Percentiles rank a stretch among this genome's conserved stretches.
These are phyloP conservation scores for Schizothecium vesticola DNA, from an alignment of 495 filamentous ascomycete species.

Conservation along the genomic window DNA sequence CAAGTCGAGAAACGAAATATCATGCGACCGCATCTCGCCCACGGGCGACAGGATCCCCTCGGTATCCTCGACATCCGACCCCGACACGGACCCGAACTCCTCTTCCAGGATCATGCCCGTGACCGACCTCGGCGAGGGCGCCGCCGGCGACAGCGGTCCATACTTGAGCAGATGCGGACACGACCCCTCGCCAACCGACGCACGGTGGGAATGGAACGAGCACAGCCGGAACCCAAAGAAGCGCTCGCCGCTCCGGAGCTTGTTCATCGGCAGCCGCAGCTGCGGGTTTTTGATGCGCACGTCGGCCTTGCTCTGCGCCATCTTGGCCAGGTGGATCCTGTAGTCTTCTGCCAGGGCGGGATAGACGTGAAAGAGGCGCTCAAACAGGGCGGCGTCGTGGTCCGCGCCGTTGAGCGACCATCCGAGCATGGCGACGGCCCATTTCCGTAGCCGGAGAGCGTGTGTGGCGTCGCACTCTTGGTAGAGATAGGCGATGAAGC, in stretches of 20 bases:
- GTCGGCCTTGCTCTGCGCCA: conserved; percentile 37
- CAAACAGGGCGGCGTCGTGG: conserved; percentile 23
- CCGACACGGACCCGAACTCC: conserved; percentile 11
- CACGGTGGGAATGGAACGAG: conserved; percentile 44
- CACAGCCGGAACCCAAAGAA: conserved; percentile 46
- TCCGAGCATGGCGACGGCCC: conserved; percentile 47
- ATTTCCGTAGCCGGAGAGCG: conserved; percentile 39
- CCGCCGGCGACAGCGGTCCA: background rate
- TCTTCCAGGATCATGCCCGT: conserved; percentile 9
- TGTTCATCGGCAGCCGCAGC: conserved; percentile 41
- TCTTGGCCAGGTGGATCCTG: conserved; percentile 37
- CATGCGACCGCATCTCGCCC: conserved; percentile 15
- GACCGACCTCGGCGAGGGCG: background rate
- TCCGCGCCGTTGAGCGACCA: conserved; percentile 35
- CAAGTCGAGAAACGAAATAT: conserved; percentile 24
- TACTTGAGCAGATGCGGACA: conserved; percentile 34
- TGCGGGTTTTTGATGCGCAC: conserved; percentile 46
- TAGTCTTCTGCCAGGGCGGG: conserved; percentile 40
- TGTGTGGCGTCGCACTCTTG: conserved; percentile 37
- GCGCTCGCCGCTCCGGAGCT: conserved; percentile 40
- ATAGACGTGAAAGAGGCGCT: conserved; percentile 32
- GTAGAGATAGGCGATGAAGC: conserved; percentile 41
- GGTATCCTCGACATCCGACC: conserved; percentile 13
- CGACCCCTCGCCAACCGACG: conserved; percentile 36
- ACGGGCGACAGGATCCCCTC: conserved; percentile 21